phyloP scores from a whole-genome alignment of 768 basidiomycete genomes.

The Phaeotremella fagi region DNA sequence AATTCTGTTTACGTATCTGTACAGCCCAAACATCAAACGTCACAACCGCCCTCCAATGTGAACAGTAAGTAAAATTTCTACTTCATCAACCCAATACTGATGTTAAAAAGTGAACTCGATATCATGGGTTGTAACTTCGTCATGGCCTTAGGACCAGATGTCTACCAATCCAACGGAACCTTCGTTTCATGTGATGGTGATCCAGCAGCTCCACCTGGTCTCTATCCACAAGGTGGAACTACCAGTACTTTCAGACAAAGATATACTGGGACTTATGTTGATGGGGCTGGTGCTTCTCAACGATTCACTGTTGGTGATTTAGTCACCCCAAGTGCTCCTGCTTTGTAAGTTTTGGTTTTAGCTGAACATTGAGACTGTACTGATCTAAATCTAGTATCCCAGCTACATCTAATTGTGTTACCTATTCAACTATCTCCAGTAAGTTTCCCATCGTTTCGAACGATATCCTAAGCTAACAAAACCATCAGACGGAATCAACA shows the following conservation, averaged over 20 bases:
- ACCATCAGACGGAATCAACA: conserved; percentile 31
- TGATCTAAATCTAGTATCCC: conserved; percentile 26
- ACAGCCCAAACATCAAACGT: conserved; percentile 50
- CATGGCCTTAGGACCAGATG: conserved; percentile 45
- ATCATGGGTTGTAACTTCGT: conserved; percentile 48
- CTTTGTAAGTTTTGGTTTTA: conserved; percentile 11
- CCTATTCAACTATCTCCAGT: conserved; percentile 45
- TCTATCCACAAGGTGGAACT: conserved; percentile 46
- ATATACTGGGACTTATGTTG: conserved; percentile 47
- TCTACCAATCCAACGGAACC: conserved; percentile 36
- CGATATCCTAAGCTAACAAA: no score
- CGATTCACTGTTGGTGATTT: conserved; percentile 46
- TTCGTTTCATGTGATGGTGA: conserved; percentile 53
- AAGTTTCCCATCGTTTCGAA: background rate
- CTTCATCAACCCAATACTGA: background rate
- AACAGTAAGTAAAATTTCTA: conserved; percentile 21
- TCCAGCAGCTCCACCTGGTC: conserved; percentile 49
- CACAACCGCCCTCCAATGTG: conserved; percentile 46
- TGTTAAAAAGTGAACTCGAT: conserved; percentile 33
- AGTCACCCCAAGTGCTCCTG: conserved; percentile 42
- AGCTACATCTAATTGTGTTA: conserved; percentile 49
- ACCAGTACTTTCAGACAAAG: conserved; percentile 48
- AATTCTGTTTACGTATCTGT: conserved; percentile 53
- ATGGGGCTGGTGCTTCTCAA: conserved; percentile 22
- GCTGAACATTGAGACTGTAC: background rate